Percentiles rank a stretch among this genome's conserved stretches.
Conservation (phyloP, 2,329 filamentous ascomycete genomes). For the Pseudocercospora ulei region DNA sequence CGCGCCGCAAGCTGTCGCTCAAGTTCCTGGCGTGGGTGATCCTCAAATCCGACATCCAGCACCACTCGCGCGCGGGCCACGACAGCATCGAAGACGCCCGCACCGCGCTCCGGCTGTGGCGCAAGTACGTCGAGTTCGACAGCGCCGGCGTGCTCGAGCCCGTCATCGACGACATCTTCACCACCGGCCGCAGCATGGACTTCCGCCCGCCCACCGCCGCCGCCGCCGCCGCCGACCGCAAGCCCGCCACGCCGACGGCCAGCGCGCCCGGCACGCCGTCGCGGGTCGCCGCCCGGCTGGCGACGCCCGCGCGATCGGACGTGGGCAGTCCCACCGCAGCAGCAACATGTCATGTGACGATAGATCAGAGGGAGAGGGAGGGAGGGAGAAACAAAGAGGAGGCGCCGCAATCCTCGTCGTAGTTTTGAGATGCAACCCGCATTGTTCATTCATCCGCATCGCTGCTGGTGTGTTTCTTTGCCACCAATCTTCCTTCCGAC, state of each 20-base stretch:
- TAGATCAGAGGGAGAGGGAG: no score
- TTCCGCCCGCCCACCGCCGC: conserved; percentile 33
- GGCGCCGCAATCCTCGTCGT: no score
- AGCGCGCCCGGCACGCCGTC: conserved; percentile 33
- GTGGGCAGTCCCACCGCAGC: conserved; percentile 36
- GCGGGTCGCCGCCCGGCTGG: conserved; percentile 20
- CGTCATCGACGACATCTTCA: conserved; percentile 80
- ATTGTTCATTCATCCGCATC: no score
- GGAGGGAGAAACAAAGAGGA: no score
- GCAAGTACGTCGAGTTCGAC: conserved; percentile 80
- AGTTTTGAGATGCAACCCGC: no score
- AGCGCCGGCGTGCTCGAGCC: conserved; percentile 74
- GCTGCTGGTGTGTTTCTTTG: no score
- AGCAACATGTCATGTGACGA: no score
- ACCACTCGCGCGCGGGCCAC: conserved; percentile 56
- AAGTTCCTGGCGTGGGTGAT: conserved; percentile 87
- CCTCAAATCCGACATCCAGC: conserved; percentile 86
- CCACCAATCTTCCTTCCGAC: no score
- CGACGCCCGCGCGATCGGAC: conserved; percentile 26
- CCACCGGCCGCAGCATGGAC: conserved; percentile 49
- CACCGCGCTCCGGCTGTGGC: conserved; percentile 78
- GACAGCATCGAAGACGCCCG: conserved; percentile 92
- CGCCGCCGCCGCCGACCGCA: conserved; percentile 19
- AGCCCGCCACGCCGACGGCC: conserved; percentile 24
- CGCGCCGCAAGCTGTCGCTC: conserved; percentile 72